Percentiles rank a stretch among this genome's conserved stretches.
These are phyloP conservation scores for Chaetoceros muelleri DNA, from an alignment of 108 stramenopile species.

Conservation along the genomic window DNA sequence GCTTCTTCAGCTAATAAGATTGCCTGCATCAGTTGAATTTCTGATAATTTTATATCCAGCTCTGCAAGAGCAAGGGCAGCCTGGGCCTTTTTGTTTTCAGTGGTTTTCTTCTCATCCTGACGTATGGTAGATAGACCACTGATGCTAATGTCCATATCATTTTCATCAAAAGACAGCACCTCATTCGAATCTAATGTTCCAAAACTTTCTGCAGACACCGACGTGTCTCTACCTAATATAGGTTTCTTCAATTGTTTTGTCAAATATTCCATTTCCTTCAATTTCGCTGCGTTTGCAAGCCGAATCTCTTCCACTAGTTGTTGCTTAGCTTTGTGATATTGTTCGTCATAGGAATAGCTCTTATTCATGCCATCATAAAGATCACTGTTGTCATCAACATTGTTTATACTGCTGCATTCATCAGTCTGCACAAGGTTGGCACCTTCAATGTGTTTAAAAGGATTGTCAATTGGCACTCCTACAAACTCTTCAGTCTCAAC, in stretches of 20 bases:
- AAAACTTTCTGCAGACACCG: background rate
- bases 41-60: background rate
- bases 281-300: background rate
- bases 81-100: background rate
- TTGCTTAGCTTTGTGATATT: background rate
- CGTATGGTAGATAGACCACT: background rate
- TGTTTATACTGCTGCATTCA: background rate
- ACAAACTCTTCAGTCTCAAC: background rate
- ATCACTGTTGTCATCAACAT: background rate
- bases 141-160: background rate
- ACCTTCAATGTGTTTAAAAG: no score
- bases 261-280: background rate
- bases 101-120: background rate
- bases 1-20: background rate
- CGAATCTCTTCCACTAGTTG: background rate
- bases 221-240: background rate
- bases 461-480: no score
- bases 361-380: background rate
- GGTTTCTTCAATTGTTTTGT: background rate
- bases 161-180: background rate
- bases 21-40: background rate
- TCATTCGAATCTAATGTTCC: background rate
- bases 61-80: background rate
- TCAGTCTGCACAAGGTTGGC: background rate
- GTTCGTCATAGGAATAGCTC: background rate